These are phyloP conservation scores for Rhizopogon roseolus DNA, from an alignment of 768 basidiomycete genomes.

Conservation along the genomic window DNA sequence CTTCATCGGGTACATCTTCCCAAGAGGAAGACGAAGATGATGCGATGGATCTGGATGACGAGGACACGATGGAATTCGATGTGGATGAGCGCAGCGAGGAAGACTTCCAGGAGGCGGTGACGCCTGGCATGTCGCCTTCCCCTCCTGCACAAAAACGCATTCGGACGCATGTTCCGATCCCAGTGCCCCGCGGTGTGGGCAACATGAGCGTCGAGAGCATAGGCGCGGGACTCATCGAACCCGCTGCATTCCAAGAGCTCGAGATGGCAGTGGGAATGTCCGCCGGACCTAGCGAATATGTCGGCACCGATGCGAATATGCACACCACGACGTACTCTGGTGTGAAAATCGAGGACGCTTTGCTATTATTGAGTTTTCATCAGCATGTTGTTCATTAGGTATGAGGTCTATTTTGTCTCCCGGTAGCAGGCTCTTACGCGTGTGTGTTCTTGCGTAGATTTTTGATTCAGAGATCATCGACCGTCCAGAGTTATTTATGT, in stretches of 20 bases:
- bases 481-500: slow-evolving; percentile 1
- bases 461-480: neutral
- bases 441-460: neutral
- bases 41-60: slow-evolving; percentile 46
- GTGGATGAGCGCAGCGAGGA: slow-evolving; percentile 56
- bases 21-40: slow-evolving; percentile 33
- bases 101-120: slow-evolving; percentile 70
- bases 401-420: neutral
- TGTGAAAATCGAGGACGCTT: slow-evolving; percentile 69
- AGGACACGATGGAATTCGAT: slow-evolving; percentile 43
- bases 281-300: slow-evolving; percentile 18
- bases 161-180: slow-evolving; percentile 21
- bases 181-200: slow-evolving; percentile 22
- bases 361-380: slow-evolving; percentile 71
- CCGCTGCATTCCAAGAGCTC: slow-evolving; percentile 40
- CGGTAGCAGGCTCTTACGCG: neutral
- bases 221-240: slow-evolving; percentile 32
- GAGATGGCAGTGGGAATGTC: slow-evolving; percentile 37
- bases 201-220: slow-evolving; percentile 25
- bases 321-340: slow-evolving; percentile 37
- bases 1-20: slow-evolving; percentile 50
- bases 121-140: slow-evolving; percentile 48
- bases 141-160: slow-evolving; percentile 29
- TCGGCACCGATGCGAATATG: slow-evolving; percentile 13
- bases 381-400: slow-evolving; percentile 54